Evolutionary conservation across 192 early-diverging fungal species (phyloP).

Genomic region (Martensiomyces pterosporus): DNA sequence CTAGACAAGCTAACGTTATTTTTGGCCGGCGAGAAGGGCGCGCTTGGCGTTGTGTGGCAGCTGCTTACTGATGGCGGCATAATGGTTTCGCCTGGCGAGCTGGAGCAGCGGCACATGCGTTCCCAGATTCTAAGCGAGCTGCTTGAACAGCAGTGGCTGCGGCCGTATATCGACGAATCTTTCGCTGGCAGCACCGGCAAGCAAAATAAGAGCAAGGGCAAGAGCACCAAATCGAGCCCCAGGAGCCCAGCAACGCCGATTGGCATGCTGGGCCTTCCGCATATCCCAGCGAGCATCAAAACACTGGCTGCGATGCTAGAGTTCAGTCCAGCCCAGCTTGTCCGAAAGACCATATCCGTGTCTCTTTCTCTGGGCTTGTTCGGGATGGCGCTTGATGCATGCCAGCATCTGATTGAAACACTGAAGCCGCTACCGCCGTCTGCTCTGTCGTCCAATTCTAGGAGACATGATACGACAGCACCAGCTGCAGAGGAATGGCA

Average conservation of each 20-base stretch:
- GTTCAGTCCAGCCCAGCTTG: constrained; percentile 19
- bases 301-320: constrained; percentile 30
- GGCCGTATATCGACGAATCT: neutral
- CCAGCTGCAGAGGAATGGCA: constrained; percentile 12
- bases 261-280: constrained; percentile 15
- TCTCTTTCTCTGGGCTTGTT: constrained; percentile 12
- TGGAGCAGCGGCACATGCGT: constrained; percentile 19
- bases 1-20: constrained; percentile 9
- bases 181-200: neutral
- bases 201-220: constrained; percentile 11
- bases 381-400: constrained; percentile 30
- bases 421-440: constrained; percentile 1
- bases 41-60: constrained; percentile 35
- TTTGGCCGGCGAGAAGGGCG: constrained; percentile 12
- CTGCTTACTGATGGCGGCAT: constrained; percentile 35
- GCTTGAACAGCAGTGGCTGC: constrained; percentile 37
- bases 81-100: constrained; percentile 46
- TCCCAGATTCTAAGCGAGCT: constrained; percentile 36
- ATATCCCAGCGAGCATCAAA: constrained; percentile 16
- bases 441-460: neutral
- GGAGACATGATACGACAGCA: too few species aligned
- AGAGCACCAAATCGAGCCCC: neutral
- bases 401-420: constrained; percentile 20
- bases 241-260: constrained; percentile 1
- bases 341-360: constrained; percentile 7